Percentiles rank a stretch among this genome's conserved stretches.
phyloP scores from a whole-genome alignment of 495 filamentous ascomycete genomes.

The Pseudotulostoma volvatum region DNA sequence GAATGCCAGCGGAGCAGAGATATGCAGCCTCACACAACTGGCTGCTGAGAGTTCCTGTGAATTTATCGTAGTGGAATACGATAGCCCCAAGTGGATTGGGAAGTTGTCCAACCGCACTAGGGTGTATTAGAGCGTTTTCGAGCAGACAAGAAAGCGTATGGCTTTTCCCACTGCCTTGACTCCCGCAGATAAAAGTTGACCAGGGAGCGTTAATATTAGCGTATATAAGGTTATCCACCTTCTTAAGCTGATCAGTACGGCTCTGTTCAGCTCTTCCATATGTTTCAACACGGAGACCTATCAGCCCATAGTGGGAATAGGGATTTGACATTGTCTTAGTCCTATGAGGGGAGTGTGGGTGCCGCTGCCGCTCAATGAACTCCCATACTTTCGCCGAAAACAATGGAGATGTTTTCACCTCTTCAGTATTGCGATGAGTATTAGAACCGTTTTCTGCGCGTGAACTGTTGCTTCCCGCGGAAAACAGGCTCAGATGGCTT shows the following conservation, averaged over 20 bases:
- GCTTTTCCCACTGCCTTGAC: constrained; percentile 62
- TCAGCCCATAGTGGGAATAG: not conserved
- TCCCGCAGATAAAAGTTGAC: constrained; percentile 60
- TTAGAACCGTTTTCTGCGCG: too few species aligned
- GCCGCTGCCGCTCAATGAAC: too few species aligned
- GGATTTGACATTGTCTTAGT: too few species aligned
- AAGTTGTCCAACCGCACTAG: constrained; percentile 19
- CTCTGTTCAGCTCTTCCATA: not conserved
- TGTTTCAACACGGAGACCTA: not conserved
- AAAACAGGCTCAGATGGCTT: too few species aligned
- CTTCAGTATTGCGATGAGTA: too few species aligned
- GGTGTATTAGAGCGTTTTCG: constrained; percentile 40
- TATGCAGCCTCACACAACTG: constrained; percentile 54
- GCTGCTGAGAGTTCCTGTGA: constrained; percentile 34
- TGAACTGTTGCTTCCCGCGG: too few species aligned
- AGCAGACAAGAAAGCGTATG: constrained; percentile 57
- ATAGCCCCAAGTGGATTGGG: constrained; percentile 42
- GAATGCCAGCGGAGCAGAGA: constrained; percentile 37
- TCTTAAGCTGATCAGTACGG: not conserved
- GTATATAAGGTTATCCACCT: not conserved
- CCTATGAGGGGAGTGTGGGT: too few species aligned
- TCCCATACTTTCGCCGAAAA: too few species aligned
- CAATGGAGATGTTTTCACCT: too few species aligned
- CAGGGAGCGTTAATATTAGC: constrained; percentile 48
- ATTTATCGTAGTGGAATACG: constrained; percentile 54